phyloP scores from a whole-genome alignment of 2,329 filamentous ascomycete species.

The Neopestalotiopsis sp. region DNA sequence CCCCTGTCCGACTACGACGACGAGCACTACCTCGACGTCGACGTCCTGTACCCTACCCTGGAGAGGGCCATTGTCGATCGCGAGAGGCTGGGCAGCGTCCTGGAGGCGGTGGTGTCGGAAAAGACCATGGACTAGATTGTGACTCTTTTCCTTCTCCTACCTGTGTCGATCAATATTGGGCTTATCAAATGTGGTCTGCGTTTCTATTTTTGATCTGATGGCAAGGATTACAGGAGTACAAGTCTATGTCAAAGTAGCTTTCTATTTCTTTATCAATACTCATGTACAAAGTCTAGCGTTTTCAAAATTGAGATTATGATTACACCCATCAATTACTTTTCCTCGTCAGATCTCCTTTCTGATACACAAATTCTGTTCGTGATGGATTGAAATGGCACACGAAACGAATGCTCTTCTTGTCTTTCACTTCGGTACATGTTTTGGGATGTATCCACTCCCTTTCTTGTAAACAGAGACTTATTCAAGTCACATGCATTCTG shows the following conservation, averaged over 20 bases:
- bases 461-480: too few relatives aligned
- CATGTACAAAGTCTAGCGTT: too few relatives aligned
- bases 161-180: neutral
- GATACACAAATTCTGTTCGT: too few relatives aligned
- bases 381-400: too few relatives aligned
- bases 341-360: too few relatives aligned
- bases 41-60: conserved; percentile 33
- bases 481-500: too few relatives aligned
- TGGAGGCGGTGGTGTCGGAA: conserved; percentile 34
- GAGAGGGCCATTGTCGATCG: conserved; percentile 35
- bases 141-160: neutral
- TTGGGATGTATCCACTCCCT: too few relatives aligned
- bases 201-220: neutral
- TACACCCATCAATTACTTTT: too few relatives aligned
- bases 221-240: neutral
- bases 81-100: conserved; percentile 26
- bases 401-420: too few relatives aligned
- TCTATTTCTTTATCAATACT: neutral
- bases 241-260: neutral
- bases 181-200: neutral
- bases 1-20: conserved; percentile 30
- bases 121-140: conserved; percentile 22
- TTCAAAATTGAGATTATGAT: neutral
- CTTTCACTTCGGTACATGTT: too few relatives aligned
- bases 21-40: conserved; percentile 25